Base-by-base conservation (phyloP, 805 yeast genomes). In the Wickerhamiella hasegawae region DNA sequence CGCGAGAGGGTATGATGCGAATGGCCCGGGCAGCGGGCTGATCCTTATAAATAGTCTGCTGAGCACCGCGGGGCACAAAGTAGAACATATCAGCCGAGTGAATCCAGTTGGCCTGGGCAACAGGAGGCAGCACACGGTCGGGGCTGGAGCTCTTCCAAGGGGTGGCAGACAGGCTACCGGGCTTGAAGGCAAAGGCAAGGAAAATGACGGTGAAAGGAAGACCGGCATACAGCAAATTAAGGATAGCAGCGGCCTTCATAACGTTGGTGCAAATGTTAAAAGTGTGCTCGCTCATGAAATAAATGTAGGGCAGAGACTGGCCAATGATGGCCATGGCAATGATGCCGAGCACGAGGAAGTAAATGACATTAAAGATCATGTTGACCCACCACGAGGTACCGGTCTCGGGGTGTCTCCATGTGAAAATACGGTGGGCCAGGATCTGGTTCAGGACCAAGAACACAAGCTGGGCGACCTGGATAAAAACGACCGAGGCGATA, bases 331-430 rank as follows among this genome's bases (percentile, higher is more conserved):
- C 77, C 76, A 76, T 73, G n/a, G 64, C 62, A 32, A 77, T 66
- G 35, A 76, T 62, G 4, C 67, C 73, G 19, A 63, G 36, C 20
- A 78, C 83, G 33, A 73, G 44, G 5, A 55, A 44, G 48, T 78
- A 77, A 25, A 72, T 44, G 3, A 53, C 28, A 31, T 64, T 48
- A 76, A 77, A 69, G 20, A 56, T 34, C 23, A 40, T 40, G 69
- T 74, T 69, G 46, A 77, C 71, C 24, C 59, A 39, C 37, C 53
- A 58, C 29, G 66, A 52, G 16, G 70, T 63, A 27, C 84, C 85
- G 9, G 73, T 65, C 34, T 69, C 73, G 5, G 87, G 85, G 49
- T 78, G 85, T 51, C 76, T 62, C 80, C 83, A 76, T 4, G 82
- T 74, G 54, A 76, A 75, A 17, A 77, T 58, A 51, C 87, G 67